These are phyloP conservation scores for Flammula alnicola DNA, from an alignment of 1,284 basidiomycete species.

Conservation along the genomic window DNA sequence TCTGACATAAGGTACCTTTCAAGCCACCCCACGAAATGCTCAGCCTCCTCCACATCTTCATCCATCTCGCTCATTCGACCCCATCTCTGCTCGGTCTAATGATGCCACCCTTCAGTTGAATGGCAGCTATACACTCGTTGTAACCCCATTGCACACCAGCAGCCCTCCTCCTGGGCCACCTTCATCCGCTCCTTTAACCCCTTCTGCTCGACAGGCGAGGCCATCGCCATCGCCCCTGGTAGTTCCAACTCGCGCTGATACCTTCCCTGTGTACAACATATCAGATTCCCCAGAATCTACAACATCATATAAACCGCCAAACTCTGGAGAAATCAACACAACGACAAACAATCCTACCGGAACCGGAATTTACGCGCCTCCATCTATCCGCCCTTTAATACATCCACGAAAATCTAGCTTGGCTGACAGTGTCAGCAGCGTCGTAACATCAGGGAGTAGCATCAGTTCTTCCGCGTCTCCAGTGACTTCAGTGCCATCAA, in stretches of 20 bases:
- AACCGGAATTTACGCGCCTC: constrained; percentile 23
- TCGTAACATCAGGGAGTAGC: constrained; percentile 30
- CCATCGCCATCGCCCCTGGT: constrained; percentile 44
- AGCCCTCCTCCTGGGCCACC: constrained; percentile 21
- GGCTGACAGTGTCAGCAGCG: constrained; percentile 37
- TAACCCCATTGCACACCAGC: constrained; percentile 13
- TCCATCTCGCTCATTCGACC: constrained; percentile 46
- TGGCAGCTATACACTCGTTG: constrained; percentile 13
- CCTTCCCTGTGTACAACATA: constrained; percentile 35
- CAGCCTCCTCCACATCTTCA: constrained; percentile 33
- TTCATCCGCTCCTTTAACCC: constrained; percentile 33
- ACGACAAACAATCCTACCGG: constrained; percentile 19
- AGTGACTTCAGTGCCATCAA: constrained; percentile 21
- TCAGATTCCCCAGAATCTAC: constrained; percentile 30
- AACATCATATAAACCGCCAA: constrained; percentile 20
- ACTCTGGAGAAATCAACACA: constrained; percentile 19
- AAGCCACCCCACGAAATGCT: constrained; percentile 32
- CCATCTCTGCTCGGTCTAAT: constrained; percentile 30
- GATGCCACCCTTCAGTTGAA: constrained; percentile 30
- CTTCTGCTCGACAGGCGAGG: constrained; percentile 32
- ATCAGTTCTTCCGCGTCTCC: constrained; percentile 23
- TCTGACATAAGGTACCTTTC: constrained; percentile 16
- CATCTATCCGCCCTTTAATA: constrained; percentile 21
- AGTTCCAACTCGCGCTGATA: constrained; percentile 46
- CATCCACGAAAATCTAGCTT: constrained; percentile 40